Evolutionary conservation across 176 grass and related monocot species (phyloP), one percentile per base, ranked within the genome.

Genomic region (Avena sativa): DNA sequence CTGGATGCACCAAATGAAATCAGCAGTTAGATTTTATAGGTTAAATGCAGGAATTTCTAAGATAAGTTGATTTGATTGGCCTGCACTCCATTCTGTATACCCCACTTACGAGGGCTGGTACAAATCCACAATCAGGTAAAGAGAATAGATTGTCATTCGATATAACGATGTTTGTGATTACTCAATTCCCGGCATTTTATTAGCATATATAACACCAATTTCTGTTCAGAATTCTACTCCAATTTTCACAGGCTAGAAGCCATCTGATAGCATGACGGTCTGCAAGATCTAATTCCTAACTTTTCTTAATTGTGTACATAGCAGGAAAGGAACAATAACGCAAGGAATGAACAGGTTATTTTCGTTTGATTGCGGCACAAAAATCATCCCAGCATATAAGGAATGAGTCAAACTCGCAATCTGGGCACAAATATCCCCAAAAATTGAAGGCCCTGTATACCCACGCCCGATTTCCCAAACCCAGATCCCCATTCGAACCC

Each of bases 401-500:
- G 77, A 36, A 43, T 10, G 63, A 81, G 79, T 32, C 60, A 68
- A 85, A 85, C 65, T 32, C 47, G 10, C 73, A 67, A 73, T 28
- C 30, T 1, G n/a, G 26, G 79, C n/a, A 40, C 15, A 61, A n/a
- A 60, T n/a, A 83, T 82, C 60, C 12, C 19, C 32, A 26, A 7
- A 46, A 68, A 30, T n/a, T 74, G 26, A 65, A 65, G 11, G 23
- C 12, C 23, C 3, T 64, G 23, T 30, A 6, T 52, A 76, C 52
- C 47, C 4, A 61, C 44, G 25, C 38, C 58, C 0, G 25, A 86
- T 20, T 77, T 40, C 59, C 72, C 26, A 23, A 36, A 19, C 73
- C n/a, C 65, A 66, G 76, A 89, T 87, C 84, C 72, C 30, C 44
- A 25, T 79, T 30, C 36, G 53, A 6, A 82, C 32, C 15, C 20